A percentile compares a stretch with the other conserved stretches of the same genome.
Conservation (phyloP, 345 rosid genomes). For the Acer campestre region DNA sequence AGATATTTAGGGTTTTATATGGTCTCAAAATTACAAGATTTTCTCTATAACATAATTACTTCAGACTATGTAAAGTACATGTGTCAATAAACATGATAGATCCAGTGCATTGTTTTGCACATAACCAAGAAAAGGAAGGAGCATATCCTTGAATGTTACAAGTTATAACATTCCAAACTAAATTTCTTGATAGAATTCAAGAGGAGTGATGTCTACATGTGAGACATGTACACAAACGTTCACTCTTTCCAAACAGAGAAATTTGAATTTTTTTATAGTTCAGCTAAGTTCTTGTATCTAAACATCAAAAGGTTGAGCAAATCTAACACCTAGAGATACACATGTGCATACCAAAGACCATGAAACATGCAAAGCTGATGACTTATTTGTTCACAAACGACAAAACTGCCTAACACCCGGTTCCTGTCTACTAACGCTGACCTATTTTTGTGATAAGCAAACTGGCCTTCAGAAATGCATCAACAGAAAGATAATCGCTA, state of each 20-base stretch:
- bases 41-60: background rate
- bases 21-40: background rate
- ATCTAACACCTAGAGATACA: no score
- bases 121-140: background rate
- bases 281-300: background rate
- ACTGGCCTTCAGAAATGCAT: background rate
- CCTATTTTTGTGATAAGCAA: no score
- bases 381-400: no score
- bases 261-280: background rate
- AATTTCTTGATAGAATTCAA: background rate
- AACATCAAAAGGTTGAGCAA: no score
- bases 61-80: background rate
- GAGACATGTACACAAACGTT: background rate
- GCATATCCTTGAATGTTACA: background rate
- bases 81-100: background rate
- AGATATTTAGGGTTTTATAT: no score
- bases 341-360: no score
- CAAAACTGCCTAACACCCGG: no score
- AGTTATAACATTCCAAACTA: background rate
- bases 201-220: background rate
- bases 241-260: background rate
- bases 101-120: background rate
- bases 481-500: background rate
- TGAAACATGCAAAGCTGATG: no score
- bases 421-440: no score